These are phyloP conservation scores for Phaeophleospora eucalypticola DNA, from an alignment of 2,329 filamentous ascomycete genomes.

Conservation along the genomic window DNA sequence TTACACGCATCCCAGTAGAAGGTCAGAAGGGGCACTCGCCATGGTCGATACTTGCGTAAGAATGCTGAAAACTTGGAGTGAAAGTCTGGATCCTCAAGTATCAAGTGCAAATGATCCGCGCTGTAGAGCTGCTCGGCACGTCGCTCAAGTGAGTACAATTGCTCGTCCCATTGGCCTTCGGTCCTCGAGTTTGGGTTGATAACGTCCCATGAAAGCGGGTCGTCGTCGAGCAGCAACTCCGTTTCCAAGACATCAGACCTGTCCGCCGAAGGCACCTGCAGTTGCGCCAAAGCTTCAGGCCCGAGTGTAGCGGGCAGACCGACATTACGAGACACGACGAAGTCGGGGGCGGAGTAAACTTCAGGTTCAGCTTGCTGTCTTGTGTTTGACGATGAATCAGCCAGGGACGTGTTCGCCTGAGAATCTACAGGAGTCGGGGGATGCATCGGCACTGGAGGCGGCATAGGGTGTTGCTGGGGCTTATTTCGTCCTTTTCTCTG, in stretches of 20 bases:
- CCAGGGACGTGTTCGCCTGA: not conserved
- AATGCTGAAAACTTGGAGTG: constrained; percentile 10
- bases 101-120: constrained; percentile 14
- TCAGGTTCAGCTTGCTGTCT: not conserved
- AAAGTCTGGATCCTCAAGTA: constrained; percentile 14
- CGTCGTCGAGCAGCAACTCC: constrained; percentile 10
- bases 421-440: constrained; percentile 6
- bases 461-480: not conserved
- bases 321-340: constrained; percentile 4
- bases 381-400: not conserved
- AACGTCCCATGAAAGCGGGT: constrained; percentile 14
- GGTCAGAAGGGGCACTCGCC: constrained; percentile 8
- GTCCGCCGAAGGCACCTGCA: constrained; percentile 8
- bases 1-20: constrained; percentile 41
- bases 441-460: not conserved
- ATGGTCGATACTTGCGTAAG: constrained; percentile 10
- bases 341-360: constrained; percentile 4
- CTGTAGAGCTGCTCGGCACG: constrained; percentile 18
- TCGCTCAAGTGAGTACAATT: constrained; percentile 14
- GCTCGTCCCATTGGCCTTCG: constrained; percentile 3
- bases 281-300: constrained; percentile 8
- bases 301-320: constrained; percentile 3
- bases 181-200: constrained; percentile 8
- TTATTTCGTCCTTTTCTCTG: not conserved
- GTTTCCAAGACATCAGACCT: constrained; percentile 6